phyloP scores from a whole-genome alignment of 148 eudicot species.

The Rheum nobile region DNA sequence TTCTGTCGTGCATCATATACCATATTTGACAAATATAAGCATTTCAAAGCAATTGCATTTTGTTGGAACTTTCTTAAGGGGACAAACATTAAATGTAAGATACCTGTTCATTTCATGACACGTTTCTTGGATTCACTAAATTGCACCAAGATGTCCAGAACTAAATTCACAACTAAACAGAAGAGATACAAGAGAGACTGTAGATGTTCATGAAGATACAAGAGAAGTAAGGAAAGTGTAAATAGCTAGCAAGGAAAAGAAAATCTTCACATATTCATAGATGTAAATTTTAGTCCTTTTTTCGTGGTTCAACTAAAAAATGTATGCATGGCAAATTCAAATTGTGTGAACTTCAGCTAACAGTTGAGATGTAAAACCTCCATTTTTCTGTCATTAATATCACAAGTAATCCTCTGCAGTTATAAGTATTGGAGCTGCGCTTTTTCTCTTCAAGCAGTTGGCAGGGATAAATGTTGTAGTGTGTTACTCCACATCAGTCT shows the following conservation, averaged over 20 bases:
- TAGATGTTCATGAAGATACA: too few relatives aligned
- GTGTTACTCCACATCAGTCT: slow-evolving; percentile 82
- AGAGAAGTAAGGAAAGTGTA: too few relatives aligned
- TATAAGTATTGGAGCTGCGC: slow-evolving; percentile 89
- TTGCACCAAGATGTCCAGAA: background rate
- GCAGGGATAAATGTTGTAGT: slow-evolving; percentile 97
- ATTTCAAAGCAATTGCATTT: background rate
- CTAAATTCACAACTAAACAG: too few relatives aligned
- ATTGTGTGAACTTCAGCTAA: too few relatives aligned
- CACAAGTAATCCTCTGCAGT: slow-evolving; percentile 26
- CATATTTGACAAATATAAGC: background rate
- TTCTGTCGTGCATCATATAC: background rate
- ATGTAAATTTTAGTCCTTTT: too few relatives aligned
- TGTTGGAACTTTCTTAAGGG: background rate
- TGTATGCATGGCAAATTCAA: too few relatives aligned
- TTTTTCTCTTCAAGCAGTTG: slow-evolving; percentile 90
- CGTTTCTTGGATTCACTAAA: background rate
- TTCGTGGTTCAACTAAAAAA: too few relatives aligned
- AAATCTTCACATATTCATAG: too few relatives aligned
- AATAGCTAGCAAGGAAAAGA: too few relatives aligned
- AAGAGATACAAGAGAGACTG: too few relatives aligned
- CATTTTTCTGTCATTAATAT: background rate
- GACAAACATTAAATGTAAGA: background rate
- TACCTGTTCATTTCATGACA: background rate
- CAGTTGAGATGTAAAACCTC: too few relatives aligned